A percentile compares a stretch with the other conserved stretches of the same genome.
Conservation (phyloP, 768 basidiomycete genomes). For the Naganishia antarctica region DNA sequence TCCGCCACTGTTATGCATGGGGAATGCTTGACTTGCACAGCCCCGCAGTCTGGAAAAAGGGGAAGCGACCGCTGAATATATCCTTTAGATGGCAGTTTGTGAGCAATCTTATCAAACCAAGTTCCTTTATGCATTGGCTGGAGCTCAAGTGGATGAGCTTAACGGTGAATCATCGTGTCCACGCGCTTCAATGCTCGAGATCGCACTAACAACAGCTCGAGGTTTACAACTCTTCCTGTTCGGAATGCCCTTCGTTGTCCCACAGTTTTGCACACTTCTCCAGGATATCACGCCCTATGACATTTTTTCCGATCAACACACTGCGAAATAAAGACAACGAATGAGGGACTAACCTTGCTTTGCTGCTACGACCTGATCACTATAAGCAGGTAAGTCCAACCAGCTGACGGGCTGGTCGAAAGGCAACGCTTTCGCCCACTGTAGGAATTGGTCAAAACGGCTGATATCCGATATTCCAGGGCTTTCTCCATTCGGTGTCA, state of each 20-base stretch:
- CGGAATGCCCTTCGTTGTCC: not conserved
- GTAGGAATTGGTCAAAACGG: slow-evolving; percentile 87
- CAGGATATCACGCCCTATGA: not conserved
- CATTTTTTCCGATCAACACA: not conserved
- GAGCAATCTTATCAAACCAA: no score
- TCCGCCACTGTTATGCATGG: no score
- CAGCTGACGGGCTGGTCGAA: slow-evolving; percentile 91
- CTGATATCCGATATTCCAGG: slow-evolving; percentile 57
- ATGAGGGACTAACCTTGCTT: slow-evolving; percentile 65
- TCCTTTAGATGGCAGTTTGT: no score
- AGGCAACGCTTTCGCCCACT: slow-evolving; percentile 82
- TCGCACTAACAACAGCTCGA: no score
- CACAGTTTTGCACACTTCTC: slow-evolving; percentile 3
- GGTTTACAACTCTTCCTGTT: not conserved
- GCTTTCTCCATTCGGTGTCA: slow-evolving; percentile 59
- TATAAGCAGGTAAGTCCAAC: slow-evolving; percentile 86
- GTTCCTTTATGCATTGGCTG: no score
- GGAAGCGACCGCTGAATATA: no score
- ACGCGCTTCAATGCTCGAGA: no score
- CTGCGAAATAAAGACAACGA: not conserved
- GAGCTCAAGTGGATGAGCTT: no score
- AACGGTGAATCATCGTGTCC: no score
- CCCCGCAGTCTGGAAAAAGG: no score
- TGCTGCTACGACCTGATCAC: slow-evolving; percentile 84
- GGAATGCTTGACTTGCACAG: no score